These are phyloP conservation scores for Mangifera indica DNA, from an alignment of 345 rosid species.

Conservation along the genomic window DNA sequence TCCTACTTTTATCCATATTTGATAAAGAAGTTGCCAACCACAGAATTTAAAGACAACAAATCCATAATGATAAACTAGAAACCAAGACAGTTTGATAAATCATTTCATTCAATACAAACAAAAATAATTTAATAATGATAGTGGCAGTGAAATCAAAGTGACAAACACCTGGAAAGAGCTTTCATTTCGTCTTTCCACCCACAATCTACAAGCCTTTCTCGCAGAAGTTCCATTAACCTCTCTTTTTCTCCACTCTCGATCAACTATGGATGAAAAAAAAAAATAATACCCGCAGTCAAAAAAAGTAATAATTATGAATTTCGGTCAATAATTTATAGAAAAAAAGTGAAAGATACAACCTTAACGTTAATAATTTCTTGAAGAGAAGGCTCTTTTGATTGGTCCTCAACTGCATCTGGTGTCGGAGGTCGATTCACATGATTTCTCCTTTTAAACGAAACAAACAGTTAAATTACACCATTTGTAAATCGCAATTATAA, in stretches of 20 bases:
- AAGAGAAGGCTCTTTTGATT: slow-evolving; percentile 49
- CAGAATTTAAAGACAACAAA: neutral
- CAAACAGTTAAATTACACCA: neutral
- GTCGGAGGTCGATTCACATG: slow-evolving; percentile 68
- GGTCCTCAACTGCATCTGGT: slow-evolving; percentile 45
- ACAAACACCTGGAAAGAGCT: slow-evolving; percentile 69
- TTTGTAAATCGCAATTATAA: neutral
- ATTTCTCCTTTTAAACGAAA: slow-evolving; percentile 42
- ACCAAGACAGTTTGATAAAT: neutral
- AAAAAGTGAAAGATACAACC: slow-evolving; percentile 30
- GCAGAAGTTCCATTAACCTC: slow-evolving; percentile 63
- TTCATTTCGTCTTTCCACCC: slow-evolving; percentile 88
- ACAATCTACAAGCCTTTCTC: slow-evolving; percentile 70
- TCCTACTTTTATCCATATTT: neutral
- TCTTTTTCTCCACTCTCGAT: slow-evolving; percentile 78
- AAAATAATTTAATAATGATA: neutral
- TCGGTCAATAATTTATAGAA: neutral
- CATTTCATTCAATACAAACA: neutral
- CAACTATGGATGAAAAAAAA: slow-evolving; percentile 32
- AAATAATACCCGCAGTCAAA: neutral
- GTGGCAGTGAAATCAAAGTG: neutral
- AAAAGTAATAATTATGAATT: neutral
- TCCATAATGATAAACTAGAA: neutral
- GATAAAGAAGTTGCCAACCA: neutral
- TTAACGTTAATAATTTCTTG: slow-evolving; percentile 61